A percentile compares a stretch with the other conserved stretches of the same genome.
Conservation (phyloP, 2,329 filamentous ascomycete genomes). For the Ciborinia camelliae region DNA sequence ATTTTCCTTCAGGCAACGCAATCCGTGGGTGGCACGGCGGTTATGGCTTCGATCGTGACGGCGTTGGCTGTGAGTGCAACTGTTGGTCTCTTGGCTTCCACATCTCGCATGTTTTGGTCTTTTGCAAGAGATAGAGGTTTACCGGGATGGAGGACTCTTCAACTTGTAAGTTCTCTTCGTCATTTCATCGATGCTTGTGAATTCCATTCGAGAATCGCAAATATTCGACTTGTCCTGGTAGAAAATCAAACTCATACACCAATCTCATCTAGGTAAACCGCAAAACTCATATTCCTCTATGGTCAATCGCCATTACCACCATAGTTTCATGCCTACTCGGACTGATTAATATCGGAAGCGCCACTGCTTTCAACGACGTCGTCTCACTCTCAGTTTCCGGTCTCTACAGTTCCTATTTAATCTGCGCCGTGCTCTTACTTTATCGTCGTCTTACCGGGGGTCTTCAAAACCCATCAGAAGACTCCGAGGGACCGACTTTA, state of each 20-base stretch:
- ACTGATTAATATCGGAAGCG: constrained; percentile 48
- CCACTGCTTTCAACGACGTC: constrained; percentile 49
- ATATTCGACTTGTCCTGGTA: neutral
- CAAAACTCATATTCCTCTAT: constrained; percentile 2
- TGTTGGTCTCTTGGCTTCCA: constrained; percentile 38
- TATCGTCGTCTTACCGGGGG: constrained; percentile 17
- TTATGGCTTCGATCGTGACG: constrained; percentile 46
- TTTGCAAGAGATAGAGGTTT: constrained; percentile 46
- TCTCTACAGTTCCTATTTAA: constrained; percentile 19
- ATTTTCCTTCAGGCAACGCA: constrained; percentile 52
- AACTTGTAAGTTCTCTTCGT: constrained; percentile 28
- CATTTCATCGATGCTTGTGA: neutral
- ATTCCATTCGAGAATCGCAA: no score
- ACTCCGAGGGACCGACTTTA: neutral
- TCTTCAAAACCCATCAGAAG: neutral
- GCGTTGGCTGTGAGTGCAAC: constrained; percentile 40
- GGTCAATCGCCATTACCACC: constrained; percentile 11
- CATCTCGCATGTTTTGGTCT: constrained; percentile 42
- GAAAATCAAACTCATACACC: neutral
- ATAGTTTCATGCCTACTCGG: constrained; percentile 17
- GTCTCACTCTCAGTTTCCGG: constrained; percentile 40
- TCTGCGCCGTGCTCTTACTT: constrained; percentile 16
- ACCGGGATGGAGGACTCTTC: constrained; percentile 41
- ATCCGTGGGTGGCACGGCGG: constrained; percentile 43
- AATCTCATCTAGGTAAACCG: constrained; percentile 4